Evolutionary conservation across 129 eudicot genomes (phyloP), one percentile per base, ranked within the genome.

Genomic region (Lactuca sativa): DNA sequence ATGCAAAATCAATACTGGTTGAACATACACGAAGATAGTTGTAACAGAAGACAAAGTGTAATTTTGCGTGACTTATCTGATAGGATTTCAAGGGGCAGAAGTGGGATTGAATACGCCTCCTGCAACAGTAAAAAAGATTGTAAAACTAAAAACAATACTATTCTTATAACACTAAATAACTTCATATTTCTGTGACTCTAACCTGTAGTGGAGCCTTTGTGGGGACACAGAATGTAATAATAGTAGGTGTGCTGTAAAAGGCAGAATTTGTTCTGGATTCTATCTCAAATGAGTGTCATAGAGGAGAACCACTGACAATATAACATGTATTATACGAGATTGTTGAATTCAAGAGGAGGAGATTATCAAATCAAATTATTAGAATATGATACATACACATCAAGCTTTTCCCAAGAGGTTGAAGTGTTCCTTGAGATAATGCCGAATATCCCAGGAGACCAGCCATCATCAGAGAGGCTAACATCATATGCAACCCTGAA

Each of bases 201-300:
- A 87, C 90, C 90, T 84, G 85, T 34, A 77, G 85, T 57, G 74
- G 74, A 33, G 77, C 48, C 30, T 70, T 86, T 40, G 95, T 86
- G 47, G 98, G 98, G 41, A 83, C 70, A 44, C 96, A 95, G 78
- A 77, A 93, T 73, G 81, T 89, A 47, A 93, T 65, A 60, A 89
- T 82, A 17, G 98, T 95, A 37, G 98, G 98, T 67, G 88, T 70
- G 65, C 90, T 92, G 59, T 89, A 79, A 17, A 85, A 86, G 52
- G 73, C 41, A 7, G 87, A 82, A 74, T 89, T 87, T 53, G 72
- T 76, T 64, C 74, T 86, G 21, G 92, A 82, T 71, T 86, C 95
- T 78, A 93, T 68, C 79, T 89, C 96, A 80, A 93, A 89, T 55
- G 95, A 75, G 77, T 86, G 96, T 40, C 95, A 89, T 33, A 89